A percentile compares a stretch with the other conserved stretches of the same genome.
These are phyloP conservation scores for Globisporangium nunn DNA, from an alignment of 352 stramenopile species.

Conservation along the genomic window DNA sequence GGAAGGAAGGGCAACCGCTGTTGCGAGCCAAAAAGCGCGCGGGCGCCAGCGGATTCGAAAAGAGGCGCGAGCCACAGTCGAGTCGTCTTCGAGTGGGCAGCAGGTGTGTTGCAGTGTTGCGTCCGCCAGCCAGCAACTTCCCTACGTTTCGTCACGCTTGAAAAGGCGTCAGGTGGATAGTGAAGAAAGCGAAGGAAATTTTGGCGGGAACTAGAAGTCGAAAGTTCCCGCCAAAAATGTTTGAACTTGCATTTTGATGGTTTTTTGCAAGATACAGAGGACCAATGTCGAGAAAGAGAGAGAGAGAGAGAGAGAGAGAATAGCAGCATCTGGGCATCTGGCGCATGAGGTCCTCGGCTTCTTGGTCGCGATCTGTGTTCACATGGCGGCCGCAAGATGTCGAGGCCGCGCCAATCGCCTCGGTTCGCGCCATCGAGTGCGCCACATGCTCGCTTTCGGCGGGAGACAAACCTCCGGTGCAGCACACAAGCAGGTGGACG, in stretches of 20 bases:
- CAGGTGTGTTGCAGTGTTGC: not conserved
- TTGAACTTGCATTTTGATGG: not conserved
- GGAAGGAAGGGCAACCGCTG: not conserved
- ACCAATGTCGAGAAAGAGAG: no score
- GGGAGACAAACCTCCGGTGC: not conserved
- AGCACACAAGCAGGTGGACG: not conserved
- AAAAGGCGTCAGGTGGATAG: not conserved
- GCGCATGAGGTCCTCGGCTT: not conserved
- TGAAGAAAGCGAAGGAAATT: not conserved
- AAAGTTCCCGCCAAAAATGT: not conserved
- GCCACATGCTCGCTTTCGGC: no score
- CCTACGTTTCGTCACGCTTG: not conserved
- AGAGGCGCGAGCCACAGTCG: conserved; percentile 4
- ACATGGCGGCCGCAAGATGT: not conserved
- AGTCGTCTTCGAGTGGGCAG: no score
- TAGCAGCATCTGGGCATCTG: not conserved
- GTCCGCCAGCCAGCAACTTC: not conserved
- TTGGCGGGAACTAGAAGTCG: not conserved
- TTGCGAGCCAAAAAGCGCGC: conserved; percentile 10
- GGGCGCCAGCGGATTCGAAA: conserved; percentile 11
- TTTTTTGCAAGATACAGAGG: not conserved
- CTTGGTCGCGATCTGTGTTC: not conserved
- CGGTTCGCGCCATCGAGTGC: not conserved
- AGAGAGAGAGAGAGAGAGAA: no score
- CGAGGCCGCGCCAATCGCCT: not conserved